phyloP scores from a whole-genome alignment of 805 yeast species.

The Saccharomycopsis capsularis region DNA sequence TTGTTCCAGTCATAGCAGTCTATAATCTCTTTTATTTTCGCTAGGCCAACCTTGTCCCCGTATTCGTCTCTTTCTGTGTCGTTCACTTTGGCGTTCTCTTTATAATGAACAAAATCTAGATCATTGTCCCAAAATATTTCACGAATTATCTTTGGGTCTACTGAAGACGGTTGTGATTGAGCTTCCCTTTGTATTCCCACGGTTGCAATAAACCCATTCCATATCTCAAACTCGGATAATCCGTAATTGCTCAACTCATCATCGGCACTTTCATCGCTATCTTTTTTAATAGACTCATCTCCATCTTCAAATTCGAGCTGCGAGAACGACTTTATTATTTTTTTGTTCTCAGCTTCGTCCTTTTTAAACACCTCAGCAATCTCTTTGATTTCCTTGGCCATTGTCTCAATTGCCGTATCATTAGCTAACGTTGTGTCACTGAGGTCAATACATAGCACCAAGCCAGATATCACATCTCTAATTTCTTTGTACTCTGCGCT shows the following conservation, averaged over 20 bases:
- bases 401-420: constrained; percentile 42
- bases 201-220: constrained; percentile 16
- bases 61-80: constrained; percentile 10
- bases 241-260: constrained; percentile 19
- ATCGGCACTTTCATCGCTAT: constrained; percentile 22
- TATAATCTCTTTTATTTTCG: constrained; percentile 15
- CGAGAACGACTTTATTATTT: constrained; percentile 9
- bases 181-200: constrained; percentile 7
- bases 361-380: constrained; percentile 28
- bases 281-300: constrained; percentile 19
- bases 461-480: constrained; percentile 75
- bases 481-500: constrained; percentile 64
- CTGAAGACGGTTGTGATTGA: background rate
- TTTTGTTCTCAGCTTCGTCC: constrained; percentile 13
- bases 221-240: constrained; percentile 1
- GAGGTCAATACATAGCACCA: constrained; percentile 45
- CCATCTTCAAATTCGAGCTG: constrained; percentile 14
- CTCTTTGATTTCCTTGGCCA: constrained; percentile 28
- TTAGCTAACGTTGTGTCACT: constrained; percentile 62
- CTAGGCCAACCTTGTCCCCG: constrained; percentile 18
- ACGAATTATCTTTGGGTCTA: background rate
- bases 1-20: constrained; percentile 20
- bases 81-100: background rate
- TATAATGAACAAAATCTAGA: constrained; percentile 14
- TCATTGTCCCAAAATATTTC: constrained; percentile 20